phyloP scores from a whole-genome alignment of 73 alveolate species.

The Symbiodinium natans region DNA sequence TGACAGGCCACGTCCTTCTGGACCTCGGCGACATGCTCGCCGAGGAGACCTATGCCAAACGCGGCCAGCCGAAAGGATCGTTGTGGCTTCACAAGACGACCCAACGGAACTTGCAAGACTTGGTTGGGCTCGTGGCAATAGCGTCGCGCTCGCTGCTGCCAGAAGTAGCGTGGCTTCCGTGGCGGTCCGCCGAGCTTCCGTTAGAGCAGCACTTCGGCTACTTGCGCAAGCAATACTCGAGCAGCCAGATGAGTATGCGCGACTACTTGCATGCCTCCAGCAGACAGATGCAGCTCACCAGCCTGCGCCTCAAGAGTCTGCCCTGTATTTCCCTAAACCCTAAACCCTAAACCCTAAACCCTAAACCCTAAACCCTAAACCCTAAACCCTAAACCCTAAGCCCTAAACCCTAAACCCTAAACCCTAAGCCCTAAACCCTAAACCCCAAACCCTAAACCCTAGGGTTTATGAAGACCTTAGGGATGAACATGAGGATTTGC shows the following conservation, averaged over 20 bases:
- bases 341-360: neutral
- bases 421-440: too few relatives aligned
- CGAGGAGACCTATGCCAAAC: neutral
- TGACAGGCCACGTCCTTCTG: neutral
- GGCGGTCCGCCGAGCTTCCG: neutral
- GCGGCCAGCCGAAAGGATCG: neutral
- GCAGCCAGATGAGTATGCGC: neutral
- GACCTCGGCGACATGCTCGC: slow-evolving; percentile 2
- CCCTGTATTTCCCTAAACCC: too few relatives aligned
- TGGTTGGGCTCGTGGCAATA: neutral
- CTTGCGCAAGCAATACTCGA: neutral
- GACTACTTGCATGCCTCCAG: neutral
- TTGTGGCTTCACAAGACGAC: neutral
- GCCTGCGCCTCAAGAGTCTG: neutral
- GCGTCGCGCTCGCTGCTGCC: neutral
- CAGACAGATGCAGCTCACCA: neutral
- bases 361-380: too few relatives aligned
- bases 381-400: too few relatives aligned
- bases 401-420: too few relatives aligned
- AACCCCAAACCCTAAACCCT: too few relatives aligned
- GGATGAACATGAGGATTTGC: neutral
- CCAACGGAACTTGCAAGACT: neutral
- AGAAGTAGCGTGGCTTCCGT: neutral
- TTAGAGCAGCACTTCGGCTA: neutral
- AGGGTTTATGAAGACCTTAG: too few relatives aligned